phyloP scores from a whole-genome alignment of 2,329 filamentous ascomycete genomes.

The Chrysoporthe austroafricana region DNA sequence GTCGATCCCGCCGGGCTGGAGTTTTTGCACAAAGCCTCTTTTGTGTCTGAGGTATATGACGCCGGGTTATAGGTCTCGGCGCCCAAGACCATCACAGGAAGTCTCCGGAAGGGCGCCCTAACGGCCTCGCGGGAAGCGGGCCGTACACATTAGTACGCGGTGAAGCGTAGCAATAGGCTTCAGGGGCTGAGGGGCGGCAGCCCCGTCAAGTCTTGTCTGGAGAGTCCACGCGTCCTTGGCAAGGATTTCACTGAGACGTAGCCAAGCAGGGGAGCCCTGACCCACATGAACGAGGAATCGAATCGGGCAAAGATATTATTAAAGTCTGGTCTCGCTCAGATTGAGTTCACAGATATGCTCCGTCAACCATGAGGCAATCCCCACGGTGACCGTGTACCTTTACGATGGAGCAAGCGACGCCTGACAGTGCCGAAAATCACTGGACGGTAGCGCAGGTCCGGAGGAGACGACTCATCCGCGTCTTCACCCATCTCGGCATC shows the following conservation, averaged over 20 bases:
- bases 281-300: neutral
- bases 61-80: neutral
- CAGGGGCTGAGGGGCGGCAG: neutral
- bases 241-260: slow-evolving; percentile 2
- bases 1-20: neutral
- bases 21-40: neutral
- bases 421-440: neutral
- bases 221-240: slow-evolving; percentile 2
- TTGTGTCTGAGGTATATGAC: neutral
- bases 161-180: neutral
- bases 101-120: neutral
- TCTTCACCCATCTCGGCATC: slow-evolving; percentile 9
- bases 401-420: slow-evolving; percentile 4
- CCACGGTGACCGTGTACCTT: neutral
- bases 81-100: neutral
- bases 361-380: neutral
- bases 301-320: neutral
- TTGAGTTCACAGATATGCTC: too few relatives aligned
- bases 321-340: slow-evolving; percentile 2
- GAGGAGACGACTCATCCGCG: slow-evolving; percentile 10
- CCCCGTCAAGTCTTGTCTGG: neutral
- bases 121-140: neutral
- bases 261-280: neutral
- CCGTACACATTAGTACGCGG: neutral
- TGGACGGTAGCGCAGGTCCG: slow-evolving; percentile 12